Base-by-base conservation (phyloP, 495 filamentous ascomycete species). In the Aspergillus steynii region DNA sequence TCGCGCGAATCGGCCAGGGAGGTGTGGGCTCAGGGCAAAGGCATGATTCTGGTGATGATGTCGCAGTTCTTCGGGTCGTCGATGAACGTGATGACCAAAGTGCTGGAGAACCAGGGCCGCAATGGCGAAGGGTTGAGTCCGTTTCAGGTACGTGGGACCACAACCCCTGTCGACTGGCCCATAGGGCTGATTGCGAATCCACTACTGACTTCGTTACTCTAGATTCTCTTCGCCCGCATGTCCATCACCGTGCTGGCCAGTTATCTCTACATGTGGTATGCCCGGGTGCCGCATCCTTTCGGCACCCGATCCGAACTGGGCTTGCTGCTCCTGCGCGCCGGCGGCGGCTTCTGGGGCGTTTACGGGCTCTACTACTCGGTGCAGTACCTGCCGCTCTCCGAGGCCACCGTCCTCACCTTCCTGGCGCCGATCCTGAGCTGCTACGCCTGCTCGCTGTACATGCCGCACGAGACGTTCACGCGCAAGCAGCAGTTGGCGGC, bases 381-480 rank as follows among this genome's bases (percentile, higher is more conserved):
- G 5, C 83, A 89, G 62, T 97, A 97, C 68, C 86, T 98, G 3
- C 90, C 92, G 1, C 80, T 98, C 0, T 88, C 92, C 5, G 94
- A 98, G 66, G 93, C 95, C 10, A 96, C 92, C 0, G 95, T 97
- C 0, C 87, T 98, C 50, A 96, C 92, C 50, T 98, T 97, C 68
- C 83, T 98, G 1, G 85, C 90, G 0, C 95, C 95, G 0, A 87
- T 87, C 15, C 80, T 96, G 2, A 82, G 90, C n/a, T 90, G 91
- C 55, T 96, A 91, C 69, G 86, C 87, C 10, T 96, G 93, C 70
- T 90, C 89, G 15, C 70, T 93, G 25, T 76, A 97, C 20, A 82
- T 90, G 29, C 71, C 77, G 5, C 78, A 90, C 50, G 90, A 96
- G 64, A 89, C 90, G 0, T 97, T 93, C 70, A 92, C 90, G 0